Conservation (phyloP, 2,329 filamentous ascomycete genomes). For the Xylariomycetidae sp. region DNA sequence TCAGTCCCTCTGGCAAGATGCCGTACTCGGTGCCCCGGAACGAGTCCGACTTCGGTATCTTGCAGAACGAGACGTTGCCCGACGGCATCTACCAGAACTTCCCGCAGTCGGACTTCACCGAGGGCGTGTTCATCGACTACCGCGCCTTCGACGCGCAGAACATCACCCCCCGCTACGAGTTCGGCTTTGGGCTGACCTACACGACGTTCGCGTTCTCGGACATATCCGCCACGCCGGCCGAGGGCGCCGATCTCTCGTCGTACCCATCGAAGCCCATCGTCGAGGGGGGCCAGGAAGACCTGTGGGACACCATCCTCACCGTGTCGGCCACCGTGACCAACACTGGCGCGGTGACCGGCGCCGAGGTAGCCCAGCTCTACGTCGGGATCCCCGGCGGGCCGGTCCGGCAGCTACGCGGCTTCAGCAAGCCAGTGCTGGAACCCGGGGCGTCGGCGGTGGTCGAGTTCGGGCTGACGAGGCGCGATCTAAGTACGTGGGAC, state of each 20-base stretch:
- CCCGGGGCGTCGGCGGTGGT: constrained; percentile 44
- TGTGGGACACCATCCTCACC: constrained; percentile 41
- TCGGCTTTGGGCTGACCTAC: constrained; percentile 64
- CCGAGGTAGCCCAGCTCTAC: constrained; percentile 63
- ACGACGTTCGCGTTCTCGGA: constrained; percentile 59
- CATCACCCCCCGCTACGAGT: constrained; percentile 58
- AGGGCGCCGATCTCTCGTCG: constrained; percentile 22
- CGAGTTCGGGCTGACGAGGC: constrained; percentile 49
- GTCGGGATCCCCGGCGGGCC: constrained; percentile 39
- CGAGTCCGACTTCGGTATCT: constrained; percentile 39
- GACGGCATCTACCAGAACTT: constrained; percentile 38
- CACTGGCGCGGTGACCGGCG: constrained; percentile 55
- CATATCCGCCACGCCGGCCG: constrained; percentile 20
- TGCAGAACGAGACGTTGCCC: constrained; percentile 26
- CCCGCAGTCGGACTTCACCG: constrained; percentile 40
- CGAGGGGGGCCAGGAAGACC: constrained; percentile 40
- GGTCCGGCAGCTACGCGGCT: constrained; percentile 53
- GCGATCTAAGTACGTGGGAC: constrained; percentile 65
- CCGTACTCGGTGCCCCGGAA: constrained; percentile 48
- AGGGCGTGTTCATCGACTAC: constrained; percentile 62
- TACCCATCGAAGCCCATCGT: constrained; percentile 34
- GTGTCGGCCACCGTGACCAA: constrained; percentile 63
- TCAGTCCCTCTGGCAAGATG: constrained; percentile 41
- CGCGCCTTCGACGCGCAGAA: constrained; percentile 55
- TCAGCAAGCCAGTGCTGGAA: constrained; percentile 52